Evolutionary conservation across 192 early-diverging fungal genomes (phyloP), one percentile per base, ranked within the genome.

Genomic region (Endogone sp.): DNA sequence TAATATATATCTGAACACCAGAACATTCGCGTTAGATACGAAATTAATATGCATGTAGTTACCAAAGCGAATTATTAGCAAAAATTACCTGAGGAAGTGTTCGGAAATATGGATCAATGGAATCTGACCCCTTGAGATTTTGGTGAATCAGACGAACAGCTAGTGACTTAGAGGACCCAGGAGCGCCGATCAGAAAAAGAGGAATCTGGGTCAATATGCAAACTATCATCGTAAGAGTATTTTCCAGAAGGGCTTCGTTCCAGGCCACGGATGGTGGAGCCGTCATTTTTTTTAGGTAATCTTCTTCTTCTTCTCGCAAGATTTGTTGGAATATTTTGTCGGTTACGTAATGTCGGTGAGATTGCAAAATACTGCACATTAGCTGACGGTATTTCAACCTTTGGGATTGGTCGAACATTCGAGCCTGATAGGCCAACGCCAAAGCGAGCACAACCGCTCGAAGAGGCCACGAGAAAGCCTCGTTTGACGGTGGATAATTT

Each of bases 131-230:
- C 26, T 56, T 44, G 29, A 62, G 60, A 22, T 62, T 62, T 20
- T 27, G 29, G 20, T 30, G 11, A 30, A 62, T n/a, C 11, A 62
- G 22, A 29, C 60, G 26, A 29, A 62, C n/a, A 13, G 60, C 60
- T 3, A 62, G 29, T 20, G 60, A 62, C n/a, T 62, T 62, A 20
- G 60, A 62, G 11, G 27, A 55, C 26, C 69, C 69, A 23, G 69
- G 62, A 29, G 62, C 37, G 13, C 69, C 69, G 55, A 70, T 63
- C 37, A 70, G 63, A 63, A 70, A 70, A 37, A 70, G 44, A 4
- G 69, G 69, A 56, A 70, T 70, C 27, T 13, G 27, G 20, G 61
- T 70, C 23, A 71, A 57, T 13, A 71, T 71, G 24, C 69, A 71
- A 3, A 70, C 69, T 0, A 56, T 56, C 69, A 70, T 70, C 16